Conservation (phyloP, 805 yeast species). For the Schwanniomyces pseudopolymorphus region DNA sequence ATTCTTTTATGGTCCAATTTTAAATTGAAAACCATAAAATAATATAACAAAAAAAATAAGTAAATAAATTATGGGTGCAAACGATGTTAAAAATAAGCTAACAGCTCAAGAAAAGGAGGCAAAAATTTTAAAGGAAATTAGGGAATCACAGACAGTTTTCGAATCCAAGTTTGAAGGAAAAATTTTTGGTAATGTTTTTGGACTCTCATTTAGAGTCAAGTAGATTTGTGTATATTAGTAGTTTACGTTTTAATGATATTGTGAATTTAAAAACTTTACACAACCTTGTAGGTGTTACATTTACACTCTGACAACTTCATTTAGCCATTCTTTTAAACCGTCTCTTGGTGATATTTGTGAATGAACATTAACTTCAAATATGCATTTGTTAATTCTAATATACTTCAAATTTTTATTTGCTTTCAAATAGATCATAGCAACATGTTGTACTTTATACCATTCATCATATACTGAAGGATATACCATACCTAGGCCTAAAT, state of each 20-base stretch:
- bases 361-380: constrained; percentile 36
- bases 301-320: constrained; percentile 31
- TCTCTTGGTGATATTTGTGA: constrained; percentile 40
- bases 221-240: not conserved
- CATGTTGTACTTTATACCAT: constrained; percentile 57
- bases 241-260: not conserved
- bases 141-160: constrained; percentile 30
- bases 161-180: constrained; percentile 42
- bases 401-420: constrained; percentile 31
- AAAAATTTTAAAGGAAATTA: constrained; percentile 43
- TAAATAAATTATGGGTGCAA: not conserved
- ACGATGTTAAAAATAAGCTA: constrained; percentile 10
- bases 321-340: constrained; percentile 50
- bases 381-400: constrained; percentile 48
- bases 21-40: not conserved
- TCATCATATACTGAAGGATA: constrained; percentile 57
- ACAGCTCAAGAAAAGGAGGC: constrained; percentile 47
- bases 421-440: constrained; percentile 42
- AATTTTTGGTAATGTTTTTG: constrained; percentile 42
- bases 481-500: constrained; percentile 51
- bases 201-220: constrained; percentile 23
- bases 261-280: not conserved
- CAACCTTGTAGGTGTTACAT: too few relatives aligned
- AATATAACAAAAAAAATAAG: not conserved
- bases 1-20: too few relatives aligned